Conservation (phyloP, 2,329 filamentous ascomycete species). For the Colletotrichum chrysophilum region DNA sequence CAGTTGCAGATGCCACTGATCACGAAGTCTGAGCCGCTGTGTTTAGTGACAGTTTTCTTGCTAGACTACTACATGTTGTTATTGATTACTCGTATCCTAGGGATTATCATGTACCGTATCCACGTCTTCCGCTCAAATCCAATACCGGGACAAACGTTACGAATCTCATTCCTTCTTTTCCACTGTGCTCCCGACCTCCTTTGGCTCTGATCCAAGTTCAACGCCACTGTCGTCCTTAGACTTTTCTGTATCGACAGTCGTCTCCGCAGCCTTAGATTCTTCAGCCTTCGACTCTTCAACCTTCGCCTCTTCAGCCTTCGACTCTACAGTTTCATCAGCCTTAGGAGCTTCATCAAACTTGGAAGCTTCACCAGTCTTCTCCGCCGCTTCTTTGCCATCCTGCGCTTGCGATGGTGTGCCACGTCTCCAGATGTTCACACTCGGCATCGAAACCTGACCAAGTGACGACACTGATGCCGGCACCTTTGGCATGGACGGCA, state of each 20-base stretch:
- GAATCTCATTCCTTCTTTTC: neutral
- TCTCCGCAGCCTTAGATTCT: neutral
- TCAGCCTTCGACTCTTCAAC: rapidly evolving
- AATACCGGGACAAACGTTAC: too few species aligned
- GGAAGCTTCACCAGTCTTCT: neutral
- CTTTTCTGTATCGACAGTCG: neutral
- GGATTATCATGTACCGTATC: too few species aligned
- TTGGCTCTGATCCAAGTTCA: neutral
- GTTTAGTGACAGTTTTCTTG: too few species aligned
- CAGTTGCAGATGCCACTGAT: too few species aligned
- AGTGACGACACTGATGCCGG: constrained; percentile 31
- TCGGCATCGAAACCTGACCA: constrained; percentile 35
- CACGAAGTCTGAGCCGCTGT: too few species aligned
- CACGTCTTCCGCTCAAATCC: neutral
- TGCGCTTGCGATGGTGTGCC: constrained; percentile 17
- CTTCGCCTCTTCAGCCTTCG: neutral
- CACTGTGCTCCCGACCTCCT: neutral
- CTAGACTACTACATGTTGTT: too few species aligned
- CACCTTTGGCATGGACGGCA: constrained; percentile 35
- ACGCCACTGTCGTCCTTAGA: neutral
- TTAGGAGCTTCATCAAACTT: neutral
- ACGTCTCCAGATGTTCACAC: constrained; percentile 34
- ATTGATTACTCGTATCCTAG: too few species aligned
- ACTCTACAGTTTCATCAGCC: neutral
- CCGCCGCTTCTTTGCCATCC: neutral